Evolutionary conservation across 768 basidiomycete genomes (phyloP), one percentile per base, ranked within the genome.

Genomic region (Sistotremastrum niveocremeum): DNA sequence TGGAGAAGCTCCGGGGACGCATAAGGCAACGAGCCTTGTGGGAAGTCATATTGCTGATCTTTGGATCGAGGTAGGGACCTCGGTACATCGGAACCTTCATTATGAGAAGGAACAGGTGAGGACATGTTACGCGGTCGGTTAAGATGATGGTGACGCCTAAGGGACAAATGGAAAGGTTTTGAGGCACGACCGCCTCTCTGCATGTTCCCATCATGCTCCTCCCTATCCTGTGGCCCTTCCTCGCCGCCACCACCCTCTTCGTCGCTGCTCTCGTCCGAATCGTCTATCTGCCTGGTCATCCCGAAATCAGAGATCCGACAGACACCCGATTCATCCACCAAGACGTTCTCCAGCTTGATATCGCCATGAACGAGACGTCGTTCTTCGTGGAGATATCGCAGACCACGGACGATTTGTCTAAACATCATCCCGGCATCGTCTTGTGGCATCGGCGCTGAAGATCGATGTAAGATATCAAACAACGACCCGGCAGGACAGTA

Each of bases 321-420:
- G n/a, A 80, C 72, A 46, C 86, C 84, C 68, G 76, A 78, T 59
- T 87, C 84, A 60, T 93, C 88, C 45, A 93, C 80, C 38, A 98
- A 76, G 42, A 98, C 79, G 66, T 99, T 99, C 65, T 98, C 95
- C 49, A 95, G 76, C 67, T 99, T 99, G 61, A 99, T 68, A 65
- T 99, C 95, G 54, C 90, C 76, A 66, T 99, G 94, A 45, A 93
- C 83, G 54, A 83, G 76, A 6, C 72, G 64, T 30, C 78, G 81
- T 37, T 75, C 73, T 48, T 81, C 76, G 60, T 94, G 89, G 57
- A 94, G 62, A 64, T 91, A 91, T 44, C 77, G 73, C 57, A 91
- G 62, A 12, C 85, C 88, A 46, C 81, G 68, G 43, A 87, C 84
- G 53, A 93, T 73, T 68, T 93, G 87, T 45, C 81, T 72, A 58